These are phyloP conservation scores for Stagonosporopsis cucurbitacearum DNA, from an alignment of 2,329 filamentous ascomycete species.

Conservation along the genomic window DNA sequence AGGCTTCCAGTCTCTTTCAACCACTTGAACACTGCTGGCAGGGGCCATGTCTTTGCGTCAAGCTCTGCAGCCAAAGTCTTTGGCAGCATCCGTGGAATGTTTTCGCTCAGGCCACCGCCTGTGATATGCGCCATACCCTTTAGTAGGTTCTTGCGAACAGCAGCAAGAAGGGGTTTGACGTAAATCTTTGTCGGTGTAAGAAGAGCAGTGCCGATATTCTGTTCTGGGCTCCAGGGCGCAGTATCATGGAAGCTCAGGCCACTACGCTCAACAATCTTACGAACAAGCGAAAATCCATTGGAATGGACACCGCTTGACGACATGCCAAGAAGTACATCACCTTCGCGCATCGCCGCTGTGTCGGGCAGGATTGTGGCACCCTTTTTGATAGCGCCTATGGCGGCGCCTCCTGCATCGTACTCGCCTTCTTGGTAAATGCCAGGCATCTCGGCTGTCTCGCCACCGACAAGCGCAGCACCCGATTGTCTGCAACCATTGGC, in stretches of 20 bases:
- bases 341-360: conserved; percentile 75
- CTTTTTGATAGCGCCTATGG: conserved; percentile 79
- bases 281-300: conserved; percentile 96
- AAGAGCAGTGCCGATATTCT: conserved; percentile 74
- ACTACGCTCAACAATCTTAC: conserved; percentile 79
- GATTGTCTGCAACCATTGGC: conserved; percentile 85
- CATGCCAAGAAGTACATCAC: conserved; percentile 86
- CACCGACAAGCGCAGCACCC: conserved; percentile 90
- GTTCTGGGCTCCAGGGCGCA: conserved; percentile 75
- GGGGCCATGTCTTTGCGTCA: conserved; percentile 75
- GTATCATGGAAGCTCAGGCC: conserved; percentile 73
- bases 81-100: conserved; percentile 93
- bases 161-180: conserved; percentile 78
- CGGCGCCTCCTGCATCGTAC: conserved; percentile 91
- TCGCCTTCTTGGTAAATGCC: conserved; percentile 88
- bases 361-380: conserved; percentile 74
- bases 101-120: conserved; percentile 89
- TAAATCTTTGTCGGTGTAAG: conserved; percentile 94
- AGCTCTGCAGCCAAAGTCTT: conserved; percentile 78
- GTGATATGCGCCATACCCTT: conserved; percentile 98
- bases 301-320: conserved; percentile 89
- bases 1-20: conserved; percentile 77
- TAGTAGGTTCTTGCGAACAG: conserved; percentile 67
- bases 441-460: conserved; percentile 98
- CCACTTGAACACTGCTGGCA: conserved; percentile 86